Percentiles rank a stretch among this genome's conserved stretches.
Evolutionary conservation across 768 basidiomycete species (phyloP).

Genomic region (Tricholoma matsutake): DNA sequence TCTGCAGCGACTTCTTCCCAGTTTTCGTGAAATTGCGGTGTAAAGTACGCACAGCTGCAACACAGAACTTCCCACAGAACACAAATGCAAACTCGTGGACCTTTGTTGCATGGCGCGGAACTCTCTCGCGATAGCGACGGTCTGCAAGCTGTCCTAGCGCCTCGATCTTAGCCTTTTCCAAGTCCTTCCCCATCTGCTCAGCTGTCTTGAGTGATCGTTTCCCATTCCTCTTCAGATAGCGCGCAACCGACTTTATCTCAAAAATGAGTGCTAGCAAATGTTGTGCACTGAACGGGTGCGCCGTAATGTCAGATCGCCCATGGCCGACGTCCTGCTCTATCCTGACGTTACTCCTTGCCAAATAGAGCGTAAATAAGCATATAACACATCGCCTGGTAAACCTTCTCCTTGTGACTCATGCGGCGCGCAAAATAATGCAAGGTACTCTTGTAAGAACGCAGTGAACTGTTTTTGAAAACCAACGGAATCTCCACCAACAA

Average conservation of each 20-base stretch:
- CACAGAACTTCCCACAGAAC: no score
- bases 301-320: not conserved
- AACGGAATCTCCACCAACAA: not conserved
- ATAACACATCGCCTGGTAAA: not conserved
- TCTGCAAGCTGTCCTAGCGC: not conserved
- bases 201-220: not conserved
- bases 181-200: not conserved
- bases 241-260: not conserved
- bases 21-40: no score
- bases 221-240: not conserved
- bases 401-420: not conserved
- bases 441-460: not conserved
- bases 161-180: not conserved
- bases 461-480: not conserved
- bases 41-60: no score
- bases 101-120: not conserved
- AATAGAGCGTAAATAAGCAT: not conserved
- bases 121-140: no score
- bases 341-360: not conserved
- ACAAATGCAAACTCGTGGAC: not conserved
- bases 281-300: not conserved
- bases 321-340: not conserved
- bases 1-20: no score
- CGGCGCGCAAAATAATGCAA: not conserved
- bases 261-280: not conserved